A percentile compares a stretch with the other conserved stretches of the same genome.
These are phyloP conservation scores for Aspergillus costaricaensis DNA, from an alignment of 2,329 filamentous ascomycete genomes.

Conservation along the genomic window DNA sequence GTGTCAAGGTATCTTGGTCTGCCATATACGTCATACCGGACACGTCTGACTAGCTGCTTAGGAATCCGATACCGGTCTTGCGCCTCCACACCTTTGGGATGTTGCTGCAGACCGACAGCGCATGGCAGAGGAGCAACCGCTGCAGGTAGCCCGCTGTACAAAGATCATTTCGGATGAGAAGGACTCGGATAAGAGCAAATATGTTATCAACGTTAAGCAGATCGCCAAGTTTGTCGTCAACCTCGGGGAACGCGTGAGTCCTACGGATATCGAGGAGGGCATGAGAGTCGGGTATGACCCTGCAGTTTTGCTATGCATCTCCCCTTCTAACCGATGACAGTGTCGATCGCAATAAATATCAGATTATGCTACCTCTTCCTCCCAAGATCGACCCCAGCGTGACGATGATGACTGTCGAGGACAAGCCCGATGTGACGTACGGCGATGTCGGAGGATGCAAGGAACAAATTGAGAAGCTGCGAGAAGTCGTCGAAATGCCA, in stretches of 20 bases:
- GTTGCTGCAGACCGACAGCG: slow-evolving; percentile 96
- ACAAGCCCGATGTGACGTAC: slow-evolving; percentile 99
- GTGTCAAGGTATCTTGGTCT: slow-evolving; percentile 46
- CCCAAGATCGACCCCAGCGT: slow-evolving; percentile 99
- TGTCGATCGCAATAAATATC: slow-evolving; percentile 98
- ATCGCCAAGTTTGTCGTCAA: slow-evolving; percentile 99
- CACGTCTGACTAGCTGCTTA: slow-evolving; percentile 43
- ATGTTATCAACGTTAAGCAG: slow-evolving; percentile 99
- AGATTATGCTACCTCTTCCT: slow-evolving; percentile 92
- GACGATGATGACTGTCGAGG: slow-evolving; percentile 99
- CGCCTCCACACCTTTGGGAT: slow-evolving; percentile 98
- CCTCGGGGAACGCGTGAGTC: slow-evolving; percentile 92
- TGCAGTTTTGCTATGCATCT: neutral
- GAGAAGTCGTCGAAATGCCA: slow-evolving; percentile 98
- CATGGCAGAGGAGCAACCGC: slow-evolving; percentile 96
- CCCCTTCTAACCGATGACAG: slow-evolving; percentile 37
- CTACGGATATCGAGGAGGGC: slow-evolving; percentile 98
- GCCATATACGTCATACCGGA: neutral
- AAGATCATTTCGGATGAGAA: slow-evolving; percentile 99
- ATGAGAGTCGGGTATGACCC: slow-evolving; percentile 81
- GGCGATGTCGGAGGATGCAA: slow-evolving; percentile 99
- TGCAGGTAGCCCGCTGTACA: slow-evolving; percentile 96
- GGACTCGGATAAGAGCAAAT: slow-evolving; percentile 97
- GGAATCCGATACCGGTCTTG: slow-evolving; percentile 98
- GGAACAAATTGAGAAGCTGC: slow-evolving; percentile 98